Conservation (phyloP, 345 rosid genomes). For the Clarkia xantiana region DNA sequence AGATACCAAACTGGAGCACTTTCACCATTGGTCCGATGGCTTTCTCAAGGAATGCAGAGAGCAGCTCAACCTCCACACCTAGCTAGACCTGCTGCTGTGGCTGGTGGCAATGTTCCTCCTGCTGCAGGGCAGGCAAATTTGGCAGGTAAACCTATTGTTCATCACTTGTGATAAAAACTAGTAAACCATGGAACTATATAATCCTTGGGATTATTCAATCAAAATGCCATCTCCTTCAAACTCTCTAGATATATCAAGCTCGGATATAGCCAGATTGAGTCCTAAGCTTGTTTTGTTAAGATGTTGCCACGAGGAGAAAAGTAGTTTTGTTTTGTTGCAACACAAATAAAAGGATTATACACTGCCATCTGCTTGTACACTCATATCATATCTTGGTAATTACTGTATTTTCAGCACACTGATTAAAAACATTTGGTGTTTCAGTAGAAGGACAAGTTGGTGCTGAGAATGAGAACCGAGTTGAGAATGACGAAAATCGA, state of each 20-base stretch:
- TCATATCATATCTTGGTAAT: neutral
- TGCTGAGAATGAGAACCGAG: constrained; percentile 51
- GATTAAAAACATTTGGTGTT: constrained; percentile 1
- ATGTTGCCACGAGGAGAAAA: too few species aligned
- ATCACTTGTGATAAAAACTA: neutral
- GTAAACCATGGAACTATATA: neutral
- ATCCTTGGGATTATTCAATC: too few species aligned
- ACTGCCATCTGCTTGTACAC: too few species aligned
- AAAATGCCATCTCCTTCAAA: too few species aligned
- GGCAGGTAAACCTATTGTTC: constrained; percentile 33
- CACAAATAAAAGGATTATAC: too few species aligned
- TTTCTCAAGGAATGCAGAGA: constrained; percentile 95
- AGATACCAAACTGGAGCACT: constrained; percentile 98
- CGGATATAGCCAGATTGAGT: too few species aligned
- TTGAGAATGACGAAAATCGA: constrained; percentile 27
- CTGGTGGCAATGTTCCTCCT: constrained; percentile 57
- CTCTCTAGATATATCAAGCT: too few species aligned
- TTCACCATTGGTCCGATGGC: constrained; percentile 78
- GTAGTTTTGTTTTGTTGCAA: too few species aligned
- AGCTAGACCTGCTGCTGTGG: constrained; percentile 55
- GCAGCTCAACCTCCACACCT: constrained; percentile 83
- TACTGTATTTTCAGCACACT: neutral
- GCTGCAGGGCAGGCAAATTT: constrained; percentile 48
- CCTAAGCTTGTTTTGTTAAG: too few species aligned
- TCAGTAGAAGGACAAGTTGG: constrained; percentile 45